phyloP scores from a whole-genome alignment of 371 early-diverging fungal species.

The Blastocladiella emersonii region DNA sequence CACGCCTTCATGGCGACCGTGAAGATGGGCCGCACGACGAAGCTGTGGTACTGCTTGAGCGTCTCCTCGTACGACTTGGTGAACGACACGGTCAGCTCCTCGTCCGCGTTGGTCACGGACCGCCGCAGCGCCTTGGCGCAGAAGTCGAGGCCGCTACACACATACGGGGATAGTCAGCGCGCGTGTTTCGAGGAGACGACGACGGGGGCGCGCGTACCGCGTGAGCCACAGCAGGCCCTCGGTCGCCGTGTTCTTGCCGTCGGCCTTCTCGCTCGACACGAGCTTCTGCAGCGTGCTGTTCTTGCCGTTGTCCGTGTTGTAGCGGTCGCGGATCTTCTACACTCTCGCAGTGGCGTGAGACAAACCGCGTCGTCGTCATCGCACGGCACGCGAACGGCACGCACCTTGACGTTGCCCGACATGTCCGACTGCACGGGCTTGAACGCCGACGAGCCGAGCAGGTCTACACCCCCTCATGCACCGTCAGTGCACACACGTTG shows the following conservation, averaged over 20 bases:
- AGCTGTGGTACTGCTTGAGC: conserved; percentile 60
- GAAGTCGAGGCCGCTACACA: conserved; percentile 64
- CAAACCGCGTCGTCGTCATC: background rate
- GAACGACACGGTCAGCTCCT: conserved; percentile 72
- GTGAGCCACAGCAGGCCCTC: conserved; percentile 88
- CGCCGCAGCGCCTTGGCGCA: conserved; percentile 61
- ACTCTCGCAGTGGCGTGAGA: background rate
- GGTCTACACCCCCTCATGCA: conserved; percentile 25
- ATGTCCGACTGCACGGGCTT: conserved; percentile 73
- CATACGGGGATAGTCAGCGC: background rate
- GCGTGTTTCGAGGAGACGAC: background rate
- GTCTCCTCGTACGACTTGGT: conserved; percentile 66
- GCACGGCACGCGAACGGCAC: background rate
- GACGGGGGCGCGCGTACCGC: no score
- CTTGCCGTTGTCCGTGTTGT: conserved; percentile 38
- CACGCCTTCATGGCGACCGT: conserved; percentile 84
- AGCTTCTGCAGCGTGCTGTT: conserved; percentile 69
- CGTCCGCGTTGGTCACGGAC: conserved; percentile 46
- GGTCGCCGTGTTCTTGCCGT: conserved; percentile 65
- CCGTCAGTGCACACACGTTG: background rate
- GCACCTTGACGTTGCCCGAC: conserved; percentile 71
- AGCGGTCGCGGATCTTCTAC: conserved; percentile 70
- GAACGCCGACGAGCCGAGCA: conserved; percentile 60
- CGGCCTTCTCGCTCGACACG: conserved; percentile 49
- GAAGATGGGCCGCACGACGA: conserved; percentile 71